Percentiles rank a stretch among this genome's conserved stretches.
Conservation (phyloP, 192 early-diverging fungal genomes). For the Radiomyces spectabilis region DNA sequence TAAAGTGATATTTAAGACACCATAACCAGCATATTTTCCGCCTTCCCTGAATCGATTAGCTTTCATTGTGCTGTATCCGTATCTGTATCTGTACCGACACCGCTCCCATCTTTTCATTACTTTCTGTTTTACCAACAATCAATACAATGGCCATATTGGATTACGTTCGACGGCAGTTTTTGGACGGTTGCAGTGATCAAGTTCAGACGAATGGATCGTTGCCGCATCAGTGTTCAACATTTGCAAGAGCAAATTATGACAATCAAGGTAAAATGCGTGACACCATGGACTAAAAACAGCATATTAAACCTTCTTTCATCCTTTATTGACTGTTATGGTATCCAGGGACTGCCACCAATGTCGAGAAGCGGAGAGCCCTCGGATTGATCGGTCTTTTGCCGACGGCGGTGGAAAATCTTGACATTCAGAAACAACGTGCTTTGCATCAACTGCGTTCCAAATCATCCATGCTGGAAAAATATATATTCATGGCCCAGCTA, state of each 20-base stretch:
- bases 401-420: conserved; percentile 62
- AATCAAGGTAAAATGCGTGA: background rate
- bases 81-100: background rate
- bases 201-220: background rate
- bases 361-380: conserved; percentile 43
- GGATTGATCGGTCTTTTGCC: conserved; percentile 68
- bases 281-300: background rate
- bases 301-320: background rate
- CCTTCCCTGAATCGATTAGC: no score
- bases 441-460: conserved; percentile 62
- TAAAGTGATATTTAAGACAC: no score
- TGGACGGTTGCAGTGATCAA: background rate
- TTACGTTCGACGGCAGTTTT: no score
- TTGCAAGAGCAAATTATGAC: conserved; percentile 2
- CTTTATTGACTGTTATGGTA: background rate
- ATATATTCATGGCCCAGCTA: conserved; percentile 79
- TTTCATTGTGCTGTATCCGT: no score
- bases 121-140: background rate
- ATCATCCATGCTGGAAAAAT: conserved; percentile 69
- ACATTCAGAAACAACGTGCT: conserved; percentile 69
- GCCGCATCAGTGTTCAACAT: background rate
- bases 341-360: conserved; percentile 55
- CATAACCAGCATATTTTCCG: no score
- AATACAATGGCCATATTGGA: background rate
- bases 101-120: background rate